These are phyloP conservation scores for Neohortaea acidophila DNA, from an alignment of 495 filamentous ascomycete species.

Conservation along the genomic window DNA sequence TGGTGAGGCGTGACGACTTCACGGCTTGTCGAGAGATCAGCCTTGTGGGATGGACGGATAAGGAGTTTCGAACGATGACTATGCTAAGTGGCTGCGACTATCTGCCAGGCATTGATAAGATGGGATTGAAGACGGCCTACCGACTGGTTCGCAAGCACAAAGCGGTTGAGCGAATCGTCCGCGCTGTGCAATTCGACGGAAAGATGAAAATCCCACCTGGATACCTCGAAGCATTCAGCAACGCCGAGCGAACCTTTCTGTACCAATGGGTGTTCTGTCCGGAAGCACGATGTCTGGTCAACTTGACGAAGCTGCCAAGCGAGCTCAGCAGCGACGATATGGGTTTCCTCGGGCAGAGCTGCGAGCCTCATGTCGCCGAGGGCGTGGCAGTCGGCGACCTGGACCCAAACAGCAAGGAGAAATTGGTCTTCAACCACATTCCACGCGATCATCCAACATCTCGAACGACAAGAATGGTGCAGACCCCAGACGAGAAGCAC, in stretches of 20 bases:
- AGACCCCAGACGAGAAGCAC: constrained; percentile 38
- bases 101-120: constrained; percentile 59
- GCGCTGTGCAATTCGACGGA: constrained; percentile 72
- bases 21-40: constrained; percentile 75
- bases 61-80: constrained; percentile 85
- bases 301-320: constrained; percentile 47
- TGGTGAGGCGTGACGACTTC: constrained; percentile 79
- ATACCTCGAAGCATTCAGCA: constrained; percentile 62
- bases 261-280: constrained; percentile 92
- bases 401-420: constrained; percentile 74
- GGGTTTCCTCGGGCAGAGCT: constrained; percentile 58
- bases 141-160: constrained; percentile 79
- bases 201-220: constrained; percentile 61
- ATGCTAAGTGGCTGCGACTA: constrained; percentile 99
- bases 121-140: constrained; percentile 90
- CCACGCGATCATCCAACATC: constrained; percentile 17
- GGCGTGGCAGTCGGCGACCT: constrained; percentile 73
- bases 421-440: constrained; percentile 35
- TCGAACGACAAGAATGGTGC: constrained; percentile 6
- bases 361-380: constrained; percentile 53
- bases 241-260: constrained; percentile 83
- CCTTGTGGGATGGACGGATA: constrained; percentile 79
- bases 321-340: constrained; percentile 49
- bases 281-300: constrained; percentile 48
- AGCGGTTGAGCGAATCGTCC: constrained; percentile 65